Evolutionary conservation across 768 basidiomycete genomes (phyloP).

Genomic region (Tulasnella sp.): DNA sequence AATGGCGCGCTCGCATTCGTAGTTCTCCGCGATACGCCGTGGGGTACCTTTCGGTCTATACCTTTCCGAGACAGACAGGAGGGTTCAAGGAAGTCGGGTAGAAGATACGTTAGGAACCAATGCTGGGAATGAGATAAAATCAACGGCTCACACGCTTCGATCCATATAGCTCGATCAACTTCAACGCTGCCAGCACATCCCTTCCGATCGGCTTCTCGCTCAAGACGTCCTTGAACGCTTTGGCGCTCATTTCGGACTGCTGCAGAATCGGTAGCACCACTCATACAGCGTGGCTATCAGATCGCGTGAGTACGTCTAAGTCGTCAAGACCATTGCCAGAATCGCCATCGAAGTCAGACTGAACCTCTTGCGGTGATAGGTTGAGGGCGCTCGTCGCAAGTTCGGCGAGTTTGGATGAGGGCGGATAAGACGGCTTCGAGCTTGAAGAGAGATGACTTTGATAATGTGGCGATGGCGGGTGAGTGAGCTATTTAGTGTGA

Average conservation of each 20-base stretch:
- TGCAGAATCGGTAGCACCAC: constrained; percentile 65
- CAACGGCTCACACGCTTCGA: constrained; percentile 30
- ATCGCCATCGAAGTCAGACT: constrained; percentile 45
- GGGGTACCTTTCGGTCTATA: constrained; percentile 38
- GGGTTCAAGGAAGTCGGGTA: too few relatives aligned
- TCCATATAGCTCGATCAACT: constrained; percentile 59
- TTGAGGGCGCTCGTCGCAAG: constrained; percentile 36
- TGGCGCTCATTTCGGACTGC: constrained; percentile 61
- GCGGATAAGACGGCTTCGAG: constrained; percentile 72
- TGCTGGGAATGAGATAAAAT: constrained; percentile 25
- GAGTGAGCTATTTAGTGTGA: constrained; percentile 56
- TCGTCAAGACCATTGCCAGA: constrained; percentile 40
- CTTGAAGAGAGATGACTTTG: constrained; percentile 28
- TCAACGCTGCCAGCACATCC: constrained; percentile 51
- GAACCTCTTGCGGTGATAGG: constrained; percentile 35
- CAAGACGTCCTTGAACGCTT: constrained; percentile 45
- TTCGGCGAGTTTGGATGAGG: constrained; percentile 42
- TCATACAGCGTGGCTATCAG: constrained; percentile 63
- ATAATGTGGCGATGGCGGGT: constrained; percentile 54
- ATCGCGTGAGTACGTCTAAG: constrained; percentile 42
- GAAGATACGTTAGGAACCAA: background rate
- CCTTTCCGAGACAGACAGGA: too few relatives aligned
- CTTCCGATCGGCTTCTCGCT: constrained; percentile 81
- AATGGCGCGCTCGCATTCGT: constrained; percentile 52
- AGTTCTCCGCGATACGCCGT: constrained; percentile 78